phyloP scores from a whole-genome alignment of 108 stramenopile species.

The Pinguiococcus pyrenoidosus region DNA sequence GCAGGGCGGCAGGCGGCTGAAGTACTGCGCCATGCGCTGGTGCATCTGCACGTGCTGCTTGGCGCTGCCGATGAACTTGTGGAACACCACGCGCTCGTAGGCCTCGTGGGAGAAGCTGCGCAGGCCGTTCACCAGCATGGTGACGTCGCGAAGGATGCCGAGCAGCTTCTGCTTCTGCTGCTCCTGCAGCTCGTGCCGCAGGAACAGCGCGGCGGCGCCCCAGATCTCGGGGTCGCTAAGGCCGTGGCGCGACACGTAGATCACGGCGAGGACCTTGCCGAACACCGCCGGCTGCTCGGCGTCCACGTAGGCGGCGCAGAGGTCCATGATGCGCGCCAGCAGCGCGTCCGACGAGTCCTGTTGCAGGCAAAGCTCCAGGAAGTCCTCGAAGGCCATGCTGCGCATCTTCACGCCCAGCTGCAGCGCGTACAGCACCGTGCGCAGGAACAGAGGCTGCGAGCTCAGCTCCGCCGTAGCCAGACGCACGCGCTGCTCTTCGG shows the following conservation, averaged over 20 bases:
- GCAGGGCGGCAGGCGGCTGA: slow-evolving; percentile 9
- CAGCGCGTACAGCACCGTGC: slow-evolving; percentile 35
- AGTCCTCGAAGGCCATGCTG: slow-evolving; percentile 7
- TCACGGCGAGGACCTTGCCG: slow-evolving; percentile 17
- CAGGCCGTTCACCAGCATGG: slow-evolving; percentile 30
- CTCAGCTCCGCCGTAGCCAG: no score
- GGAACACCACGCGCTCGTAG: slow-evolving; percentile 32
- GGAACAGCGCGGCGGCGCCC: slow-evolving; percentile 28
- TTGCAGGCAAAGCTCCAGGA: slow-evolving; percentile 32
- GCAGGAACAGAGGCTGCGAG: slow-evolving; percentile 41
- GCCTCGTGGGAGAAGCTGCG: slow-evolving; percentile 35
- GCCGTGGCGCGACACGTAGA: slow-evolving; percentile 32
- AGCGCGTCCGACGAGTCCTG: slow-evolving; percentile 5
- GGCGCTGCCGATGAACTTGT: slow-evolving; percentile 30
- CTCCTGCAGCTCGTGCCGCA: slow-evolving; percentile 11
- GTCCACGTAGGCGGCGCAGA: slow-evolving; percentile 24
- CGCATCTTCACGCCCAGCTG: slow-evolving; percentile 22
- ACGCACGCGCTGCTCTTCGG: no score
- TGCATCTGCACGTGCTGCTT: slow-evolving; percentile 25
- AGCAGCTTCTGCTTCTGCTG: slow-evolving; percentile 18
- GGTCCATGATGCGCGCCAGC: slow-evolving; percentile 14
- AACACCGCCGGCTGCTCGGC: slow-evolving; percentile 3
- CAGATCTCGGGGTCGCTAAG: slow-evolving; percentile 36
- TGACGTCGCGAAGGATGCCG: slow-evolving; percentile 24
- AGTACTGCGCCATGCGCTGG: slow-evolving; percentile 22